Base-by-base conservation (phyloP, 192 early-diverging fungal genomes). In the Podila verticillata region DNA sequence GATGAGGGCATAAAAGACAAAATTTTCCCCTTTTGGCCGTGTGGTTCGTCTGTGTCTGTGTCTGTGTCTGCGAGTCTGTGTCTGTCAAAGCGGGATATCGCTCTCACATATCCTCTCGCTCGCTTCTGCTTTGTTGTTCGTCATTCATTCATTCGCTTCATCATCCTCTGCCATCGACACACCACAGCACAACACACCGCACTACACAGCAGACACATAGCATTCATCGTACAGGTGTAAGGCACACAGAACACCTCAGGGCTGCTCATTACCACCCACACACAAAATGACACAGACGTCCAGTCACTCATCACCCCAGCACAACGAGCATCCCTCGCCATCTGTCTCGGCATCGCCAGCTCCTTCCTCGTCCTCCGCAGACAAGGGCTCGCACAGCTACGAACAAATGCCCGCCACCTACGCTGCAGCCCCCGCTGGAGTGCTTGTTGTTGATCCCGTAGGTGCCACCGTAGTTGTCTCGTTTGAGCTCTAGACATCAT, bases 391-490 rank as follows among this genome's bases (percentile, higher is more conserved):
- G n/a, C 49, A 54, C 49, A 24, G 19, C 19, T 54, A 54, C 15
- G 77, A 71, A 36, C 73, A 75, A 12, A 30, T 75, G 20, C 62
- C 73, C n/a, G 17, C 63, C 39, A 63, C 65, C 8, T 80, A 80
- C 24, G 48, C 75, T 5, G 54, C 29, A 15, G 35, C 77, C 19
- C 61, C 71, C 59, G 69, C 66, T 26, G 66, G 77, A 7, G 77
- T 80, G 13, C 64, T 80, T 1, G 77, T 80, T 30, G 77, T 80
- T 28, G 77, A 80, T 34, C 77, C 69, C 51, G 77, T 80, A 72
- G 20, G 63, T 19, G 19, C 7, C 12, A 39, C 36, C 36, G 36
- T 13, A 39, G 36, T 39, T 39, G 36, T 39, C 12, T 12, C 9
- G 8, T 39, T 39, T 39, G 9, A 13, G 36, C 36, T 39, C 13